phyloP scores from a whole-genome alignment of 192 early-diverging fungal genomes.

The Coemansia sp. region DNA sequence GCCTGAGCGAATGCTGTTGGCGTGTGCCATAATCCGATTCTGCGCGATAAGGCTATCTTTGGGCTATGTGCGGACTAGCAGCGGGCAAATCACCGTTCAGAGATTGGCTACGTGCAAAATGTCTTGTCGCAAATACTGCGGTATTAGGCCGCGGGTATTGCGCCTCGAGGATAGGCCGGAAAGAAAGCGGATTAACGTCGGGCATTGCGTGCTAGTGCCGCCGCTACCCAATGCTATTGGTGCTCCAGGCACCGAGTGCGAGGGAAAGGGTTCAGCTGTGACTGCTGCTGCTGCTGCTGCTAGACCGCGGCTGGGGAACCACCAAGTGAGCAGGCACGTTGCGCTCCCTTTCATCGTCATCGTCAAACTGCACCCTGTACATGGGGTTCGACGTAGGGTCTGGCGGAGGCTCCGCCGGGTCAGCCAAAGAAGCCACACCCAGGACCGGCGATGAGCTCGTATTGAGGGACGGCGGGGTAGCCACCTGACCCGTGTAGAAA shows the following conservation, averaged over 20 bases:
- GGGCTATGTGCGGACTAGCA: too few species aligned
- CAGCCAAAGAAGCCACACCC: neutral
- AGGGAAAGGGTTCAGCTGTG: neutral
- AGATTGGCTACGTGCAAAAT: neutral
- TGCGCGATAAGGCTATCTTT: too few species aligned
- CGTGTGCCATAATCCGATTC: neutral
- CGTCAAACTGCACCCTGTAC: constrained; percentile 51
- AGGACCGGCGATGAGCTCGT: neutral
- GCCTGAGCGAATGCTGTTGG: neutral
- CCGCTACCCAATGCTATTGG: neutral
- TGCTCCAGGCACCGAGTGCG: neutral
- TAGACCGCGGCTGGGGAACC: constrained; percentile 27
- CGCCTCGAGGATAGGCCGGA: neutral
- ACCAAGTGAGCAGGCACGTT: constrained; percentile 49
- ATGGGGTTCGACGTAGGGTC: constrained; percentile 30
- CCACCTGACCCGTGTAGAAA: constrained; percentile 42
- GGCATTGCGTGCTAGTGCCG: neutral
- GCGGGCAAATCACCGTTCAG: neutral
- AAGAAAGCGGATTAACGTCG: neutral
- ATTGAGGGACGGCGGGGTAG: constrained; percentile 41
- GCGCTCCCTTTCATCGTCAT: constrained; percentile 38
- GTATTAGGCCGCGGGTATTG: neutral
- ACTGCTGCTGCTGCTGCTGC: neutral
- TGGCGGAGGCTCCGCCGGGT: constrained; percentile 5
- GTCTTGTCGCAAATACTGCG: neutral